These are phyloP conservation scores for Prototheca cutis DNA, from an alignment of 163 green algal genomes.

Conservation along the genomic window DNA sequence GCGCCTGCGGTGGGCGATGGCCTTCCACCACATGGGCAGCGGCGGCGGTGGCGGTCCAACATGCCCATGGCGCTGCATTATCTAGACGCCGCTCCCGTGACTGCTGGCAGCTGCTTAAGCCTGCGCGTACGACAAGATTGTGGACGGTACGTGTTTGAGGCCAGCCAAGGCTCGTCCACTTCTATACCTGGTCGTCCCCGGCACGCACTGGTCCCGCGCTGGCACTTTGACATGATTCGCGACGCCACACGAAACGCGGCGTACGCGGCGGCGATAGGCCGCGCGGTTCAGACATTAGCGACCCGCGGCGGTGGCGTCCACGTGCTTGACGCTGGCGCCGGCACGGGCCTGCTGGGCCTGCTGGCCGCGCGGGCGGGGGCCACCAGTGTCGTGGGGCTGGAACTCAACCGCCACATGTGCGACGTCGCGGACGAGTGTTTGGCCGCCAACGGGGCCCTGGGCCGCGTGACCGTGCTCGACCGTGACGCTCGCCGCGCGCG, in stretches of 20 bases:
- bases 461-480: conserved; percentile 45
- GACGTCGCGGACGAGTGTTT: conserved; percentile 47
- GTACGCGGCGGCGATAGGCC: conserved; percentile 54
- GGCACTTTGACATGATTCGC: conserved; percentile 75
- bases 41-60: too few species aligned
- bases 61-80: conserved; percentile 37
- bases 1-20: too few species aligned
- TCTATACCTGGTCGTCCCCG: too few species aligned
- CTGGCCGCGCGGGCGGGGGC: conserved; percentile 60
- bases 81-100: conserved; percentile 24
- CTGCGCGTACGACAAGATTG: conserved; percentile 41
- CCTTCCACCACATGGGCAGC: too few species aligned
- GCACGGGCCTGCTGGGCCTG: conserved; percentile 60
- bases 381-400: conserved; percentile 35
- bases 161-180: too few species aligned
- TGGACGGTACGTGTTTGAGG: too few species aligned
- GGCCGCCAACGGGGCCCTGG: conserved; percentile 47
- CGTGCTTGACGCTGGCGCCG: conserved; percentile 60
- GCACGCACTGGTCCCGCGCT: conserved; percentile 50
- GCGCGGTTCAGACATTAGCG: not conserved
- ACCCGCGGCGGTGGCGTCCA: conserved; percentile 15
- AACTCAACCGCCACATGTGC: conserved; percentile 53
- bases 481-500: conserved; percentile 45
- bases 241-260: conserved; percentile 51
- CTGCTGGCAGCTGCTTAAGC: conserved; percentile 8